Percentiles rank a stretch among this genome's conserved stretches.
These are phyloP conservation scores for Amanita rubescens DNA, from an alignment of 768 basidiomycete genomes.

Conservation along the genomic window DNA sequence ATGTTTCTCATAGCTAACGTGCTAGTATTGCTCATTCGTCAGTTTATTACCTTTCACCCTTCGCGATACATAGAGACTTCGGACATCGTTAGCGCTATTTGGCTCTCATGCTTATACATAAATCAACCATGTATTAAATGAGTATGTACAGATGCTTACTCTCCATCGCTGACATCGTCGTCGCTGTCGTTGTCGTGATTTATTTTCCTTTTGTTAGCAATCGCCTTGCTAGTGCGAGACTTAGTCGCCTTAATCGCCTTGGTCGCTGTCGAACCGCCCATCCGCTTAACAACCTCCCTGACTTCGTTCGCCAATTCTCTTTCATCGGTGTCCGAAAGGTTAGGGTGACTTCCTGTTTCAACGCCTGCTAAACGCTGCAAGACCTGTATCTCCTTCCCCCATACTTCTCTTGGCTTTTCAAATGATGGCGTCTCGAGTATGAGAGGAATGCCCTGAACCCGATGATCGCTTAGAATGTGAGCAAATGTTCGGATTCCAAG, in stretches of 20 bases:
- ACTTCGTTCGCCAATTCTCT: conserved; percentile 1
- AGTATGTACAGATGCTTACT: background rate
- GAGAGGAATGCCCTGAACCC: conserved; percentile 64
- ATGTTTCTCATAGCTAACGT: no score
- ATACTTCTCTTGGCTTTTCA: conserved; percentile 52
- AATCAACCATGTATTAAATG: background rate
- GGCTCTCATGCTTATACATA: background rate
- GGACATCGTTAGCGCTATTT: background rate
- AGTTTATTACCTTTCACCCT: no score
- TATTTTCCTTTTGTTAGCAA: background rate
- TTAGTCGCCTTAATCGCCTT: conserved; percentile 5
- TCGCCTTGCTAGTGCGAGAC: background rate
- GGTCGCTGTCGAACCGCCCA: background rate
- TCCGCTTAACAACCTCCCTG: background rate
- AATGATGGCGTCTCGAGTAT: conserved; percentile 78
- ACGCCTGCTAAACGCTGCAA: conserved; percentile 19
- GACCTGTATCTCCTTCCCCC: conserved; percentile 66
- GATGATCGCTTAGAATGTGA: conserved; percentile 60
- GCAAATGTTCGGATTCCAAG: conserved; percentile 58
- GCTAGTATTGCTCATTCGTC: no score
- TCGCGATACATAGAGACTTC: background rate
- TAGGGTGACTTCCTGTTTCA: background rate
- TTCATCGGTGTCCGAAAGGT: background rate
- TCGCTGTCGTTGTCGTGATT: conserved; percentile 1
- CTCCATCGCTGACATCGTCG: background rate